Evolutionary conservation across 495 filamentous ascomycete genomes (phyloP), one percentile per base, ranked within the genome.

Genomic region (Aspergillus conjunctus): DNA sequence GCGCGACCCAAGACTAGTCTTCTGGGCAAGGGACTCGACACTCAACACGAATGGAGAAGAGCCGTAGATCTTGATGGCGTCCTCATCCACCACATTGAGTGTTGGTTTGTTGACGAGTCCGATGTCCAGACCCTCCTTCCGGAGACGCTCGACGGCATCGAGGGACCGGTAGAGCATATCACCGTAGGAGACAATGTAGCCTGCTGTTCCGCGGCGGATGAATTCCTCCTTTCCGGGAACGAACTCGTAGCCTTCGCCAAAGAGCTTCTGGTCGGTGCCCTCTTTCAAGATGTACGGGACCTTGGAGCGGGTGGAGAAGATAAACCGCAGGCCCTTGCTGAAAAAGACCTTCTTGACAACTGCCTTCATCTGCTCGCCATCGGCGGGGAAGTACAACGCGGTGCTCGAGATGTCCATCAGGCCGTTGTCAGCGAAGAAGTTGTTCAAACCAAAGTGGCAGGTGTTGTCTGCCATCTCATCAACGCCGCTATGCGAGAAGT

Each of bases 391-490:
- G 58, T 75, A 77, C n/a, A 77, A 51, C 0, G 68, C 33, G 3
- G 72, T 74, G 34, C 14, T 63, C 51, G 61, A 66, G 17, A 69
- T 67, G 56, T 75, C 72, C 68, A 75, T 72, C 14, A 77, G 63
- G 2, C 74, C 74, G 49, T 77, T 77, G 31, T 77, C 74, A 12
- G 74, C 74, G 53, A 77, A 77, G 70, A 77, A 77, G 59, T 75
- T 70, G 67, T 77, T 75, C 37, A 77, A 55, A 20, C 74, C 74
- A 59, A 77, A 77, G 62, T 77, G 74, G 65, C 74, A 77, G 32
- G 74, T 77, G 65, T 77, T 77, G 58, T 77, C 74, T 22, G 74
- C 74, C 65, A 77, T 77, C 67, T 77, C 74, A 50, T 77, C 74
- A 4, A 77, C 71, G 56, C 74, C 74, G 46, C 71, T 74, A 66